phyloP scores from a whole-genome alignment of 306 rosid genomes.

The Nissolia schottii region DNA sequence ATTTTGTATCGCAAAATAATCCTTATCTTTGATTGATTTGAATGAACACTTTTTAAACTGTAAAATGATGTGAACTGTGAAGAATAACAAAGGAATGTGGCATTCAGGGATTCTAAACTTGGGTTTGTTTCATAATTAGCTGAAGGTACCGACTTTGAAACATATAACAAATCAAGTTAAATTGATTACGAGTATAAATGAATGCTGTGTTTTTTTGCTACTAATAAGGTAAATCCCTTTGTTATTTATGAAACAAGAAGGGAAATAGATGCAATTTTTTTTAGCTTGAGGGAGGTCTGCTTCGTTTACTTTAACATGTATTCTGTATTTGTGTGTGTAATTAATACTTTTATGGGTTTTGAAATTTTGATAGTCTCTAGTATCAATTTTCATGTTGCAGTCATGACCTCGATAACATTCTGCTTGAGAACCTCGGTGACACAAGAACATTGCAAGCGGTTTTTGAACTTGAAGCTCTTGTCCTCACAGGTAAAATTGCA shows the following conservation, averaged over 20 bases:
- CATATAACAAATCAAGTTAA: background rate
- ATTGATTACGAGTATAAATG: background rate
- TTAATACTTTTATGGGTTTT: background rate
- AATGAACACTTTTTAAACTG: background rate
- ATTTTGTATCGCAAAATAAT: background rate
- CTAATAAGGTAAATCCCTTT: background rate
- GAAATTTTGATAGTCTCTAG: background rate
- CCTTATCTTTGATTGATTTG: background rate
- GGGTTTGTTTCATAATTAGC: background rate
- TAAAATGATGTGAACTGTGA: background rate
- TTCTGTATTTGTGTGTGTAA: background rate
- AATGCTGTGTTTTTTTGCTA: background rate
- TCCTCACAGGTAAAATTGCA: slow-evolving; percentile 71
- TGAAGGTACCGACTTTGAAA: background rate
- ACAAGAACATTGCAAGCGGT: slow-evolving; percentile 88
- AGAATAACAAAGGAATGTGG: background rate
- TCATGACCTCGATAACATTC: slow-evolving; percentile 97
- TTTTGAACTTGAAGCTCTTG: slow-evolving; percentile 98
- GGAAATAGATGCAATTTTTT: slow-evolving; percentile 3
- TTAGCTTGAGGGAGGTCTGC: slow-evolving; percentile 5
- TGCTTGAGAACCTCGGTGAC: slow-evolving; percentile 94
- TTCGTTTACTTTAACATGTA: background rate
- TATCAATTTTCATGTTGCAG: slow-evolving; percentile 44
- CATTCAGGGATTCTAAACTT: no score
- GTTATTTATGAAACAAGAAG: background rate